Conservation (phyloP, 192 early-diverging fungal species). For the Linnemannia hyalina region DNA sequence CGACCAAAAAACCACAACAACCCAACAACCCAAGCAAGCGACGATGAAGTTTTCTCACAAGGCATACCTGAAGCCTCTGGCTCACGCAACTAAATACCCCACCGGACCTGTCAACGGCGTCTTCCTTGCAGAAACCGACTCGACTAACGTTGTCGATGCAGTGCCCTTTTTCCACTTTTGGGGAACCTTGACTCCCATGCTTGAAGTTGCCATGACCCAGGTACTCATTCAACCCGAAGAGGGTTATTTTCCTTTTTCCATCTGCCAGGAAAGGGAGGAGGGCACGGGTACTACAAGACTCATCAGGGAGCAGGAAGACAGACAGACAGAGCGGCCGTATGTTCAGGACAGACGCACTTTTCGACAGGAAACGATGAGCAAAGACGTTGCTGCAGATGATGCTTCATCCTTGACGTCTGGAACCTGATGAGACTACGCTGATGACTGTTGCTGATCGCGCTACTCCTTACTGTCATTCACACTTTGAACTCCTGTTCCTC, state of each 20-base stretch:
- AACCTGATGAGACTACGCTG: neutral
- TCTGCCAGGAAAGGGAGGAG: neutral
- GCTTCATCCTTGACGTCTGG: neutral
- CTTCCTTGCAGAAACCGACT: conserved; percentile 67
- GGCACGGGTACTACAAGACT: neutral
- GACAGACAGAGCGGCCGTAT: neutral
- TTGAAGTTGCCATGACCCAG: conserved; percentile 89
- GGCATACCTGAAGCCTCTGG: conserved; percentile 81
- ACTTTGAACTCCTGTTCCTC: neutral
- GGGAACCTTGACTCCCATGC: conserved; percentile 83
- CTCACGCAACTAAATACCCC: conserved; percentile 90
- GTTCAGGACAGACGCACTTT: neutral
- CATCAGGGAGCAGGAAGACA: neutral
- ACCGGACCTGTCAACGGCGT: conserved; percentile 82
- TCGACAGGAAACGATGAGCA: neutral
- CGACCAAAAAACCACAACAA: neutral
- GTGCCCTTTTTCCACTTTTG: conserved; percentile 90
- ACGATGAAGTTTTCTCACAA: conserved; percentile 62
- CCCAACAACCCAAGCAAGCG: neutral
- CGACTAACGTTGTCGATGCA: conserved; percentile 67
- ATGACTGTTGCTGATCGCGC: neutral
- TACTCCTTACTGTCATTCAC: neutral
- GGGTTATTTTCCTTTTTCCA: neutral
- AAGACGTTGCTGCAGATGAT: neutral
- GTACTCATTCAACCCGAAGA: conserved; percentile 47